phyloP scores from a whole-genome alignment of 2,329 filamentous ascomycete species.

The Venturia carpophila region DNA sequence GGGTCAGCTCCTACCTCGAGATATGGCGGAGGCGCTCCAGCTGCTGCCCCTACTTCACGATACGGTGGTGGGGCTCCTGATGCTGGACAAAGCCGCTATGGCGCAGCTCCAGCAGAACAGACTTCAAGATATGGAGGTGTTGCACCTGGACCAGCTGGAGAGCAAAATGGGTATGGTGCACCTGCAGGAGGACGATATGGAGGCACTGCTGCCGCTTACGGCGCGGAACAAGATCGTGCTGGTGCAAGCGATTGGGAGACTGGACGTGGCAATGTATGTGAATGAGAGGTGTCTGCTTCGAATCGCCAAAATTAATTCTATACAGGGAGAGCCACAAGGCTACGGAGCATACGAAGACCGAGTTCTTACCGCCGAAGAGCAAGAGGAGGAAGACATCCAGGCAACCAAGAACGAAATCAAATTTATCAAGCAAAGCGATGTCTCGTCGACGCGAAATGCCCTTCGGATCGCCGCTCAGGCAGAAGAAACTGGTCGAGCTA shows the following conservation, averaged over 20 bases:
- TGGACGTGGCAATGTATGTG: constrained; percentile 9
- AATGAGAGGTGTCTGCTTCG: not conserved
- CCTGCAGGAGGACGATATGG: constrained; percentile 12
- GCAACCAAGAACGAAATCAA: constrained; percentile 67
- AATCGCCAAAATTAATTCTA: not conserved
- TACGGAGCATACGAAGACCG: constrained; percentile 52
- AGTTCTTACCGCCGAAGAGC: constrained; percentile 73
- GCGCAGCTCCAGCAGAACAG: not conserved
- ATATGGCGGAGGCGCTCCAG: constrained; percentile 8
- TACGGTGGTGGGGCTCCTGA: constrained; percentile 12
- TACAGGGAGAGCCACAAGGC: constrained; percentile 7
- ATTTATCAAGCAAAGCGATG: constrained; percentile 63
- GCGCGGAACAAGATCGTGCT: constrained; percentile 12
- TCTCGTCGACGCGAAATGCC: constrained; percentile 63
- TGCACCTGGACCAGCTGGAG: constrained; percentile 5
- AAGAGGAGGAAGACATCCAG: constrained; percentile 65
- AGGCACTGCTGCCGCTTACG: not conserved
- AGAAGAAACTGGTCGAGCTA: constrained; percentile 63
- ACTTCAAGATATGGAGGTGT: constrained; percentile 8
- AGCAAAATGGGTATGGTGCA: not conserved
- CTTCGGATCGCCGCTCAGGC: constrained; percentile 59
- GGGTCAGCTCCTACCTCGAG: not conserved
- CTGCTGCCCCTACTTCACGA: not conserved
- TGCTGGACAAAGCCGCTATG: constrained; percentile 7
- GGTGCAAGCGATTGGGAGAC: constrained; percentile 2